phyloP scores from a whole-genome alignment of 1,284 basidiomycete genomes.

The Cryptococcus depauperatus region DNA sequence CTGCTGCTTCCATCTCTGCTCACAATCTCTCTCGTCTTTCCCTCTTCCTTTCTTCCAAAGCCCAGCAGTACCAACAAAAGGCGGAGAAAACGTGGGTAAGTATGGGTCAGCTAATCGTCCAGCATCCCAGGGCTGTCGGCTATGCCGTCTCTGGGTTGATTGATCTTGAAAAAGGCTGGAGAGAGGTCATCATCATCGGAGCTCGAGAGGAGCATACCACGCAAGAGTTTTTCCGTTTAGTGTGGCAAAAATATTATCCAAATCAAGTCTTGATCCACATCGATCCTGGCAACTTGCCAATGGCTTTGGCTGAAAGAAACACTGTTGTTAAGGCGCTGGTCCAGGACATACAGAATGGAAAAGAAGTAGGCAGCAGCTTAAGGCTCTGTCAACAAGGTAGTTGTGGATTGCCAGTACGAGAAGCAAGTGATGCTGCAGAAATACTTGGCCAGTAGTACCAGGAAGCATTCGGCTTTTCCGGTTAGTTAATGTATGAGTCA shows the following conservation, averaged over 20 bases:
- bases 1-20: constrained; percentile 44
- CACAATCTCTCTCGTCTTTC: constrained; percentile 46
- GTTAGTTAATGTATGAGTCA: neutral
- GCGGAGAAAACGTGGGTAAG: constrained; percentile 31
- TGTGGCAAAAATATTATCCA: constrained; percentile 19
- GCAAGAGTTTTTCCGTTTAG: constrained; percentile 7
- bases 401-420: constrained; percentile 22
- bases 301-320: constrained; percentile 20
- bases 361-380: constrained; percentile 12
- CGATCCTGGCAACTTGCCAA: constrained; percentile 21
- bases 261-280: constrained; percentile 29
- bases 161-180: constrained; percentile 24
- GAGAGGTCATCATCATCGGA: constrained; percentile 29
- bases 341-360: constrained; percentile 10
- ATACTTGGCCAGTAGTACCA: constrained; percentile 1
- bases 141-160: constrained; percentile 28
- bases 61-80: constrained; percentile 38
- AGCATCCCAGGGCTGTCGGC: constrained; percentile 31
- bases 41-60: constrained; percentile 29
- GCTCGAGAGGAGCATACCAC: constrained; percentile 7
- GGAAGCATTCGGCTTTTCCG: neutral
- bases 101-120: constrained; percentile 9
- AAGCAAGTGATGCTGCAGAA: constrained; percentile 15
- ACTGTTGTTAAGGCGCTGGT: constrained; percentile 22
- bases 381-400: constrained; percentile 25